These are phyloP conservation scores for Acanthamoeba divionensis DNA, from an alignment of 208 protist genomes.

Conservation along the genomic window DNA sequence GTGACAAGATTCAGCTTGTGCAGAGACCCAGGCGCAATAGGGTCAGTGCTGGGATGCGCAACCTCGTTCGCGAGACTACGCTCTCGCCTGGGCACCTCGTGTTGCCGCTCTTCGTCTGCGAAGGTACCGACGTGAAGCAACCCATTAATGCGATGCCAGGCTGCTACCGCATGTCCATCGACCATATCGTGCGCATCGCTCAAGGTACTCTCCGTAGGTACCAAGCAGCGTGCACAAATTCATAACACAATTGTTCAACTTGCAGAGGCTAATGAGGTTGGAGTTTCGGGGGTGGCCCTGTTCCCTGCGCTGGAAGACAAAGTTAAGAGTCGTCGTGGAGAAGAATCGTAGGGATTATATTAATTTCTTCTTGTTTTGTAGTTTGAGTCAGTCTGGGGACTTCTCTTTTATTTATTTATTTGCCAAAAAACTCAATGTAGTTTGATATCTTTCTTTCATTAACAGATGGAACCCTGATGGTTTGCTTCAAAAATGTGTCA, in stretches of 20 bases:
- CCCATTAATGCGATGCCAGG: conserved; percentile 68
- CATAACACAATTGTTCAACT: background rate
- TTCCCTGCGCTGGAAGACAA: conserved; percentile 32
- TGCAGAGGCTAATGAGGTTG: conserved; percentile 38
- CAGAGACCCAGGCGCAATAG: conserved; percentile 60
- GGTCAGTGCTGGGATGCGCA: conserved; percentile 19
- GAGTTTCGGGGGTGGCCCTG: conserved; percentile 36
- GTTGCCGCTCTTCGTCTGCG: conserved; percentile 68
- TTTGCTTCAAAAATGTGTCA: conserved; percentile 53
- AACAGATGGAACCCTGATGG: conserved; percentile 56
- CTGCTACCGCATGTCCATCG: conserved; percentile 59
- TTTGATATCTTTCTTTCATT: background rate
- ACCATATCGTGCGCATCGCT: conserved; percentile 47
- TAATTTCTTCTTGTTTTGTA: conserved; percentile 24
- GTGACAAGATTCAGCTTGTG: conserved; percentile 9
- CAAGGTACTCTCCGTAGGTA: background rate
- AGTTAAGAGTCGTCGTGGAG: background rate
- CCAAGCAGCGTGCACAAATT: background rate
- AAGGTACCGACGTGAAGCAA: conserved; percentile 45
- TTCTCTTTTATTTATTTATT: background rate
- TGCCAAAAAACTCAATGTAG: background rate
- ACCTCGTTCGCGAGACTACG: conserved; percentile 60
- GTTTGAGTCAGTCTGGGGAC: background rate
- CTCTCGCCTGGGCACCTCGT: conserved; percentile 62
- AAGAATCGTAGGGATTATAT: conserved; percentile 34